Evolutionary conservation across 176 grass and related monocot species (phyloP), one percentile per base, ranked within the genome.

Genomic region (Oryza meridionalis): DNA sequence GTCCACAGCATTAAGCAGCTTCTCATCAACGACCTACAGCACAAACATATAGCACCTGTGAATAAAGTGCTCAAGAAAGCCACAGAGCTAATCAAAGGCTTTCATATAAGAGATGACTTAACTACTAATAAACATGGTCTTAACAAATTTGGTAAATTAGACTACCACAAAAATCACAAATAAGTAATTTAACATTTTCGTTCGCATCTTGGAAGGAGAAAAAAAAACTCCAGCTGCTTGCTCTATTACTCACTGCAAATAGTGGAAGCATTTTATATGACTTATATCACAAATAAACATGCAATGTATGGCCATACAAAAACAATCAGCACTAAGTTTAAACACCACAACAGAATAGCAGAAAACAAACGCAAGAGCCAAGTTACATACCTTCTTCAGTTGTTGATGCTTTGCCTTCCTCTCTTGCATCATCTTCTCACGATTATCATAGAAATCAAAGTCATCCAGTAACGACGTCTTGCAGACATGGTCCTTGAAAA

Each of bases 381-480:
- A 22, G 58, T 62, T 11, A 2, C 58, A 24, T 85, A 94, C 95
- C 95, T 97, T 97, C 78, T 88, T 92, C 75, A 85, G 88, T 67
- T 89, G 95, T 67, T 91, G 92, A 68, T 92, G 86, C 79, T 92
- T 97, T 35, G 84, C 38, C 78, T 86, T 97, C 67, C 89, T 94
- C 75, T 97, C 92, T 81, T 89, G 84, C 92, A 97, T 88, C 75
- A 94, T 70, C 91, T 94, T 97, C 86, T 97, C 89, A 12, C 95
- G 92, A 40, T 83, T 91, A 87, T 94, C 95, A 70, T 97, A 97
- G 76, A 97, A 97, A 35, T 22, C 35, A 45, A 97, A 94, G 71
- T 94, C 95, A 81, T 97, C 95, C 73, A 97, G 80, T 85, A 97
- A 90, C 31, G 90, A 97, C 58, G 95, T 92, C 82, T 89, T 93